Conservation (phyloP, 1,284 basidiomycete genomes). For the Vanrija pseudolonga region DNA sequence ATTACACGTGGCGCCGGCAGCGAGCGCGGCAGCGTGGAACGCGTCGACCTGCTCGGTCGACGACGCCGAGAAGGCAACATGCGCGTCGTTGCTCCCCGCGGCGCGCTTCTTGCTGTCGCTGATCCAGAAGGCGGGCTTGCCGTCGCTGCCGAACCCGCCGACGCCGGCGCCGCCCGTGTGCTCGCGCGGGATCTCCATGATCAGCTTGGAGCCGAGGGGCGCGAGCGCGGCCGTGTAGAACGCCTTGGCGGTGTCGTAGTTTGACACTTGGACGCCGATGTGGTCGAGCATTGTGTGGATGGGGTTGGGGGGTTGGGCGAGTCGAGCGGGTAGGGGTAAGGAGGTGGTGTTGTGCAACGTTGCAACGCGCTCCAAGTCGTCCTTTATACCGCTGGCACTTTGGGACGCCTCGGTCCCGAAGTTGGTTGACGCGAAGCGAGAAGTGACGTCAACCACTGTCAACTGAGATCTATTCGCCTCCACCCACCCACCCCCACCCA, state of each 20-base stretch:
- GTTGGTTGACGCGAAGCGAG: too few species aligned
- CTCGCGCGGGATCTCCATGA: conserved; percentile 6
- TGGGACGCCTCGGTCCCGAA: too few species aligned
- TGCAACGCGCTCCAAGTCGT: too few species aligned
- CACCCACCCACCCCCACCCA: too few species aligned
- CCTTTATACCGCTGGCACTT: too few species aligned
- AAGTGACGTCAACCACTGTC: too few species aligned
- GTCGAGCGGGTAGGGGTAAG: not conserved
- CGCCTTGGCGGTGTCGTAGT: conserved; percentile 10
- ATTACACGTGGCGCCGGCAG: conserved; percentile 10
- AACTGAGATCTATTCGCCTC: too few species aligned
- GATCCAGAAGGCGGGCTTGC: conserved; percentile 14
- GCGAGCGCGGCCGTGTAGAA: conserved; percentile 11
- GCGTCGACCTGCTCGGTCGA: conserved; percentile 3
- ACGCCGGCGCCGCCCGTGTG: not conserved
- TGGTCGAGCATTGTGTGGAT: conserved; percentile 16
- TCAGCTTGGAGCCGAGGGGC: conserved; percentile 3
- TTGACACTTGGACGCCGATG: conserved; percentile 6
- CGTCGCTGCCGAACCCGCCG: conserved; percentile 6
- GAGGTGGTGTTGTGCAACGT: too few species aligned
- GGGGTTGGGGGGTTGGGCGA: not conserved
- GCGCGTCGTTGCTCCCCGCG: not conserved
- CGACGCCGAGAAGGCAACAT: conserved; percentile 8
- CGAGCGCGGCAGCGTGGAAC: conserved; percentile 12
- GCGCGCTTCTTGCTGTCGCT: not conserved